These are phyloP conservation scores for Acanthamoeba sp. DNA, from an alignment of 208 protist species.

Conservation along the genomic window DNA sequence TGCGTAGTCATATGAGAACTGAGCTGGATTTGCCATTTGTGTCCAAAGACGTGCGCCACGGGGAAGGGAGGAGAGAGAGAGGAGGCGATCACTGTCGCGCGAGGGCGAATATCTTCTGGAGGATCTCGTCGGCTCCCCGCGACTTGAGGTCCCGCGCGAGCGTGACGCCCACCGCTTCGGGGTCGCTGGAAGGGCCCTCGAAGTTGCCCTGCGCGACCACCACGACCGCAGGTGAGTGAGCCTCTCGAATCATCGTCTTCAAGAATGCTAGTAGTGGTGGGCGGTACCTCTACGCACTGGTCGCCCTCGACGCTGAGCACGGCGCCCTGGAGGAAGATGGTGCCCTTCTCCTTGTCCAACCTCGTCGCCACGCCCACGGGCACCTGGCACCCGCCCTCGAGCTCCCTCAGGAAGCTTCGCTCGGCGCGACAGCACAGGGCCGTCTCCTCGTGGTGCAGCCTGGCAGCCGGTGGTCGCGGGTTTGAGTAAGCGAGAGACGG, in stretches of 20 bases:
- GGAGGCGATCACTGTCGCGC: neutral
- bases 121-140: conserved; percentile 32
- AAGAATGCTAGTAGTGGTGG: too few species aligned
- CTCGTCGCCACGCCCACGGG: conserved; percentile 37
- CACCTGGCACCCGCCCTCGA: conserved; percentile 64
- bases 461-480: neutral
- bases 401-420: conserved; percentile 48
- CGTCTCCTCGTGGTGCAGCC: conserved; percentile 61
- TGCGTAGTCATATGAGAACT: too few species aligned
- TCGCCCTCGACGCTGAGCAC: conserved; percentile 63
- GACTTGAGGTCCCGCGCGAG: conserved; percentile 52
- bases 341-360: neutral
- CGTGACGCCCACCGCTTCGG: conserved; percentile 16
- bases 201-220: neutral
- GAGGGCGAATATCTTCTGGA: conserved; percentile 40
- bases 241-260: neutral
- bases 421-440: conserved; percentile 29
- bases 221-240: neutral
- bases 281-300: neutral
- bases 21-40: too few species aligned
- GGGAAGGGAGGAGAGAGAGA: too few species aligned
- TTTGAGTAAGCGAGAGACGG: too few species aligned
- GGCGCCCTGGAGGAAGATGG: conserved; percentile 23
- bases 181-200: neutral
- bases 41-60: too few species aligned